Conservation (phyloP, 1,284 basidiomycete genomes). For the Sphaerobolus stellatus region DNA sequence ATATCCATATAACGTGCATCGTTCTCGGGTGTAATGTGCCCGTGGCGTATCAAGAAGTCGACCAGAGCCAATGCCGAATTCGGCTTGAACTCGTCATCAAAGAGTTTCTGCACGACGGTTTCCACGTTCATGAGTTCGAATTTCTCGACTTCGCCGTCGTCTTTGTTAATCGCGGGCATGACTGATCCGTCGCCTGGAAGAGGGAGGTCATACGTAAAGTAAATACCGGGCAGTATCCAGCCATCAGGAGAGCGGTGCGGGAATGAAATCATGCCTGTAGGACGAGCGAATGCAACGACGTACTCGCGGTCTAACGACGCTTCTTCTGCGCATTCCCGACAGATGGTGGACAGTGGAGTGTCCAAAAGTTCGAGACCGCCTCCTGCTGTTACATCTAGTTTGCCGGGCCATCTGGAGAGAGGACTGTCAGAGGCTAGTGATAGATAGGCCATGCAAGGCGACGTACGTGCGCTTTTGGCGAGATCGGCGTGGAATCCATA, state of each 20-base stretch:
- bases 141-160: constrained; percentile 44
- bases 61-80: constrained; percentile 54
- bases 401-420: constrained; percentile 37
- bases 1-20: constrained; percentile 42
- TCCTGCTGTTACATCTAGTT: constrained; percentile 43
- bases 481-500: constrained; percentile 45
- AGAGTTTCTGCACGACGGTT: constrained; percentile 39
- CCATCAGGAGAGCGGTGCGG: constrained; percentile 39
- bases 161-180: constrained; percentile 34
- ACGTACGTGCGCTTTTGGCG: constrained; percentile 40
- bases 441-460: neutral
- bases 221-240: constrained; percentile 44
- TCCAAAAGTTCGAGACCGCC: constrained; percentile 43
- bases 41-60: constrained; percentile 52
- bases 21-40: constrained; percentile 45
- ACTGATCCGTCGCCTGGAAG: constrained; percentile 35
- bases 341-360: constrained; percentile 32
- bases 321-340: constrained; percentile 43
- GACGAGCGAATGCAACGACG: constrained; percentile 28
- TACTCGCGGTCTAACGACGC: constrained; percentile 38
- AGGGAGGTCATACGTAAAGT: constrained; percentile 42
- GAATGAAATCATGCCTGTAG: constrained; percentile 38
- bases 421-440: neutral
- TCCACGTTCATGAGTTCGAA: constrained; percentile 38
- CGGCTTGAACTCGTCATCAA: constrained; percentile 48